Base-by-base conservation (phyloP, 169 alveolate species). In the Plasmodium inui region DNA sequence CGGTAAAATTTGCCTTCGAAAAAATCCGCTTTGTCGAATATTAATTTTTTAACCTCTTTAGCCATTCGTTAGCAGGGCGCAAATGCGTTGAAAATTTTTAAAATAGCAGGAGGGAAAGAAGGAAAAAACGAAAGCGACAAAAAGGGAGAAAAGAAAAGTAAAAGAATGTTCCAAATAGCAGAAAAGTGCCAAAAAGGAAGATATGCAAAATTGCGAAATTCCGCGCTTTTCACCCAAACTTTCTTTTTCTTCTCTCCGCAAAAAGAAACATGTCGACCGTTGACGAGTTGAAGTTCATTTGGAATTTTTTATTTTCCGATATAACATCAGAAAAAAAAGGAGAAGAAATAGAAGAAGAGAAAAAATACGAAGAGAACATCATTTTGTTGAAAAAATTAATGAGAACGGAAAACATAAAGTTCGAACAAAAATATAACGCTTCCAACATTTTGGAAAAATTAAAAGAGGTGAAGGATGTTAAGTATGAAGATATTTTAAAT, bases 361-460 rank as follows among this genome's bases (percentile, higher is more conserved):
- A 86, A 55, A 37, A 74, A 53, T 86, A 86, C 81, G 85, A 73
- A 86, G 93, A 86, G 61, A 86, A 86, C 44, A 86, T 86, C 19
- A 86, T 46, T 74, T 86, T 86, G 32, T 55, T 86, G 71, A 86
- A 86, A 86, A 86, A 76, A 70, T 86, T 86, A 57, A 86, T 86
- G 93, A 17, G 79, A 86, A 86, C 93, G 17, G 93, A 86, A 44
- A 86, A 86, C n/a, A 74, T 86, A 74, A 86, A 86, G 71, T 86
- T 86, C 57, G 93, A 86, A 53, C 93, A 86, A 76, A 86, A 86
- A 74, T 86, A 86, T 76, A 86, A 86, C 81, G 93, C 93, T 10
- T 50, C 46, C 57, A 86, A 55, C 81, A 76, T 86, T 32, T 86
- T 86, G 41, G 93, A 86, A 46, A 86, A 86, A 76, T 86, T 86